phyloP scores from a whole-genome alignment of 352 stramenopile species.

The Nothophytophthora sp. region DNA sequence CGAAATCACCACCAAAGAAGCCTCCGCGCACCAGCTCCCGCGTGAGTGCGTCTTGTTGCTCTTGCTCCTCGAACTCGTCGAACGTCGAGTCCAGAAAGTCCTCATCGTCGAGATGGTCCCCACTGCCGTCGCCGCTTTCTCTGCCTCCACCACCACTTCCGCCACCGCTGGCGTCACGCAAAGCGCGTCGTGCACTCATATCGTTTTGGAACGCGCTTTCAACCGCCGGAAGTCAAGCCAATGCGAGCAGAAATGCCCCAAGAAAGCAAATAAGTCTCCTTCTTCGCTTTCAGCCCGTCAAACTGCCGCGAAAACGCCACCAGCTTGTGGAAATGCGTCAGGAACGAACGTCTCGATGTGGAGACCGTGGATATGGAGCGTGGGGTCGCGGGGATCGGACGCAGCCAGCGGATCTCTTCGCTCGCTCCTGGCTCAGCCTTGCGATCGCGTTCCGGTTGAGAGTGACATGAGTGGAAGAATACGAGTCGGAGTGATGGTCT shows the following conservation, averaged over 20 bases:
- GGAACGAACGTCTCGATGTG: background rate
- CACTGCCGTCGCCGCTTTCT: constrained; percentile 17
- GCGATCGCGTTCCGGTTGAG: too few relatives aligned
- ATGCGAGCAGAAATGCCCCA: too few relatives aligned
- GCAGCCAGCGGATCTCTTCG: too few relatives aligned
- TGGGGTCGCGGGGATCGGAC: too few relatives aligned
- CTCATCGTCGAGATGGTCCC: constrained; percentile 8
- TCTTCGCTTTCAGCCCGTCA: too few relatives aligned
- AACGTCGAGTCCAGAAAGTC: constrained; percentile 28
- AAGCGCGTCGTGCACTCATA: constrained; percentile 21
- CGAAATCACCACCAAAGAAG: constrained; percentile 14
- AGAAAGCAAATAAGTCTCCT: too few relatives aligned
- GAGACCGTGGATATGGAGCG: background rate
- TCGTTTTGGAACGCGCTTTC: background rate
- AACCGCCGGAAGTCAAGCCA: background rate
- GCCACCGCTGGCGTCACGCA: constrained; percentile 13
- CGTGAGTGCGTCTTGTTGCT: constrained; percentile 25
- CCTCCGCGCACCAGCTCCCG: constrained; percentile 19
- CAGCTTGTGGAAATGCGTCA: too few relatives aligned
- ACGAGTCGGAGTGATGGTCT: too few relatives aligned
- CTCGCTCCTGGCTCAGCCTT: too few relatives aligned
- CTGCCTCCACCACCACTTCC: too few relatives aligned
- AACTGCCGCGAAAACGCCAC: too few relatives aligned
- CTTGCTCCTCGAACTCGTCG: constrained; percentile 38
- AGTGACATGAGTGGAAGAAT: too few relatives aligned